These are phyloP conservation scores for Aspergillus puulaauensis DNA, from an alignment of 2,329 filamentous ascomycete genomes.

Conservation along the genomic window DNA sequence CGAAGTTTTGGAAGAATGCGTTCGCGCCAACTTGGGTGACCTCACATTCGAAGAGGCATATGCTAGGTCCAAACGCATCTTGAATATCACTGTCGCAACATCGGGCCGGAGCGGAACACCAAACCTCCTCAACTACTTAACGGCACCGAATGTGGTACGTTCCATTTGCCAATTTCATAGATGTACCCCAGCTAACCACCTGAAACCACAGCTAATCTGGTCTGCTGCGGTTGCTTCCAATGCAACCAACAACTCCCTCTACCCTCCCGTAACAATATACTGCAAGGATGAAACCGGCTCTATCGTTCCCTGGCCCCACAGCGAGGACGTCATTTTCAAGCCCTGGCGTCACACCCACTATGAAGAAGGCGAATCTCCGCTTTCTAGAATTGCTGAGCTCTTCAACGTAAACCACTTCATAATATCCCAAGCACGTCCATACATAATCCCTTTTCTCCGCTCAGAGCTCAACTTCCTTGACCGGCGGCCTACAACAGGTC, in stretches of 20 bases:
- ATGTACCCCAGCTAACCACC: neutral
- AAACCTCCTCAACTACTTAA: conserved; percentile 86
- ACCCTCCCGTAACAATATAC: conserved; percentile 66
- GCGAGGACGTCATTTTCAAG: conserved; percentile 61
- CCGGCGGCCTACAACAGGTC: conserved; percentile 55
- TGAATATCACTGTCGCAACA: conserved; percentile 89
- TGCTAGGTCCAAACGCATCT: conserved; percentile 74
- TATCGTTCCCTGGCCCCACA: conserved; percentile 71
- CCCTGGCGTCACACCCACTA: conserved; percentile 67
- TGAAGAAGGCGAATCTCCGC: conserved; percentile 64
- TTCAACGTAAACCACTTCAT: conserved; percentile 97
- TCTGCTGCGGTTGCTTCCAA: conserved; percentile 45
- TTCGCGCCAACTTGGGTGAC: conserved; percentile 81
- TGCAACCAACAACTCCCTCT: conserved; percentile 58
- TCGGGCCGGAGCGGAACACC: conserved; percentile 73
- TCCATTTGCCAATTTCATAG: neutral
- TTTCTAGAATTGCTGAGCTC: conserved; percentile 73
- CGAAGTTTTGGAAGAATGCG: conserved; percentile 76
- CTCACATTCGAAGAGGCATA: conserved; percentile 93
- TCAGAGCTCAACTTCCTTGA: conserved; percentile 75
- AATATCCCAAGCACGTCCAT: conserved; percentile 86
- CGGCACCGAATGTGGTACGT: conserved; percentile 86
- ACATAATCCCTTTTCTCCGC: conserved; percentile 80
- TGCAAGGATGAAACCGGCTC: conserved; percentile 74
- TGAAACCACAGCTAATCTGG: conserved; percentile 57